These are phyloP conservation scores for Entophlyctis luteolus DNA, from an alignment of 192 early-diverging fungal species.

Conservation along the genomic window DNA sequence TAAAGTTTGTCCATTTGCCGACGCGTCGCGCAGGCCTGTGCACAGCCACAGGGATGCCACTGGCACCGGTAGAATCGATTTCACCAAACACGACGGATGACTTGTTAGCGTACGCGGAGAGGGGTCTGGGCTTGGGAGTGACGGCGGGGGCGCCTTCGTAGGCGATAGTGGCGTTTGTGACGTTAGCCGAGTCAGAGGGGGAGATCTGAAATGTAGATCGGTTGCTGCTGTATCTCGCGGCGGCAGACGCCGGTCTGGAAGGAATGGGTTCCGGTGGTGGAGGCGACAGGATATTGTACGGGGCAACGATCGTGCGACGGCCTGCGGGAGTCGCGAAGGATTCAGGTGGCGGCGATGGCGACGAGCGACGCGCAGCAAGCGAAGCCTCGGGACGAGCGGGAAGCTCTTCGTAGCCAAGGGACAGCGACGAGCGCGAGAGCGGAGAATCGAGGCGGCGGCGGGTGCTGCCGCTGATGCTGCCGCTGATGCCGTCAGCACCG, in stretches of 20 bases:
- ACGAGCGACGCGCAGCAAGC: background rate
- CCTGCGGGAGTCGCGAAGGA: background rate
- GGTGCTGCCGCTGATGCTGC: no score
- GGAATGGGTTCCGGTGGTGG: background rate
- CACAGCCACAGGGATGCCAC: background rate
- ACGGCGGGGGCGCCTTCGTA: background rate
- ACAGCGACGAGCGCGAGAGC: background rate
- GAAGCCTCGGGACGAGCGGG: background rate
- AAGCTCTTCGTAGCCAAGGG: background rate
- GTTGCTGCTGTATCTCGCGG: no score
- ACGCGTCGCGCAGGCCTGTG: no score
- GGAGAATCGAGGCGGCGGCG: background rate
- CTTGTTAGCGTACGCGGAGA: background rate
- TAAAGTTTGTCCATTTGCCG: no score
- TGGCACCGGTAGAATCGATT: background rate
- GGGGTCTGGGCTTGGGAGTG: no score
- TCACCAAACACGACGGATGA: background rate
- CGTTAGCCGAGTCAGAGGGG: no score
- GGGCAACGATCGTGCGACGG: no score
- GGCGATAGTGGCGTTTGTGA: background rate
- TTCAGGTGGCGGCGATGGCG: background rate
- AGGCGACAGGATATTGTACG: background rate
- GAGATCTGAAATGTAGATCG: no score
- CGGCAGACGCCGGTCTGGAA: background rate
- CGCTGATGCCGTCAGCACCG: no score